Conservation (phyloP, 805 yeast genomes). For the Starmerella sp. region DNA sequence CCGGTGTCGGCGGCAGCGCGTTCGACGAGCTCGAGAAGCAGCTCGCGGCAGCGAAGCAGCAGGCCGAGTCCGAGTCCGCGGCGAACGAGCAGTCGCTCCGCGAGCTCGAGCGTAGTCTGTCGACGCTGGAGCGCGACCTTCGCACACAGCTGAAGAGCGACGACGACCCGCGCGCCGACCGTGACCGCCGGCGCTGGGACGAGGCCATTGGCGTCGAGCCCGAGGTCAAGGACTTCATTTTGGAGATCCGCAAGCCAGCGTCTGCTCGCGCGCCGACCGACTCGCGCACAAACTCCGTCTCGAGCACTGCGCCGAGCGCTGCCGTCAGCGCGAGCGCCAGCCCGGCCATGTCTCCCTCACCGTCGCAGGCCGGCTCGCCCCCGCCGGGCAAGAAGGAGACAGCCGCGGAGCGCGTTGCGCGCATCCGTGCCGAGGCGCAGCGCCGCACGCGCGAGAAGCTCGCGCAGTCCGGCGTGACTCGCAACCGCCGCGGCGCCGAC, state of each 20-base stretch:
- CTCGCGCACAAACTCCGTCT: background rate
- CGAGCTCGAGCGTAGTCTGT: conserved; percentile 64
- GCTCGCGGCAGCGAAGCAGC: conserved; percentile 42
- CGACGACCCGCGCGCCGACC: conserved; percentile 26
- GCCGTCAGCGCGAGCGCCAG: background rate
- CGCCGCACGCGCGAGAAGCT: conserved; percentile 23
- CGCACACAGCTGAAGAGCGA: conserved; percentile 33
- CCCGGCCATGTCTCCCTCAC: background rate
- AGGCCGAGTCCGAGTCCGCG: conserved; percentile 43
- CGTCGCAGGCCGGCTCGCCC: background rate
- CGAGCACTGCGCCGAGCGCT: background rate
- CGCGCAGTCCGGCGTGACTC: conserved; percentile 23
- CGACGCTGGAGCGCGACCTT: conserved; percentile 46
- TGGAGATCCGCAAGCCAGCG: conserved; percentile 34
- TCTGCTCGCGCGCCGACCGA: background rate
- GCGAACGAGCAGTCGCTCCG: conserved; percentile 49
- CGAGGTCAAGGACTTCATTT: conserved; percentile 53
- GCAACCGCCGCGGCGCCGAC: background rate
- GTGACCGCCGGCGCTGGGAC: conserved; percentile 68
- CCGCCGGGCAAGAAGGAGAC: conserved; percentile 17
- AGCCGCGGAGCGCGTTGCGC: conserved; percentile 24
- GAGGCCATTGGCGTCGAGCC: conserved; percentile 65
- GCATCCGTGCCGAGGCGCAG: conserved; percentile 25
- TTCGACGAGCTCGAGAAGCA: conserved; percentile 45
- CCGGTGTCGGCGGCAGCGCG: conserved; percentile 30